Percentiles rank a stretch among this genome's conserved stretches.
Evolutionary conservation across 2,329 filamentous ascomycete species (phyloP).

Genomic region (Phyllosticta citrichinensis): DNA sequence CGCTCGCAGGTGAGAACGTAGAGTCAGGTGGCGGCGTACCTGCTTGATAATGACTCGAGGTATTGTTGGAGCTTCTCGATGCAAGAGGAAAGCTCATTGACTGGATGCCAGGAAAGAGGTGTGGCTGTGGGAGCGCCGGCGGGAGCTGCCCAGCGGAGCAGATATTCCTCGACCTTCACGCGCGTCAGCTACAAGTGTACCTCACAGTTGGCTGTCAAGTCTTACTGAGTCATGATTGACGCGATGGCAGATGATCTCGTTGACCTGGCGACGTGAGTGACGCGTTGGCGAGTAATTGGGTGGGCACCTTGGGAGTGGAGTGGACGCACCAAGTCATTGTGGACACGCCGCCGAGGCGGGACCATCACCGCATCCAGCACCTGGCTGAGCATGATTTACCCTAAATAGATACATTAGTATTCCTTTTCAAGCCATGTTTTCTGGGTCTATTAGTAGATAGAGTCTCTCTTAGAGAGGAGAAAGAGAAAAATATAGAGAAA

Average conservation of each 20-base stretch:
- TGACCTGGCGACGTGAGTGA: background rate
- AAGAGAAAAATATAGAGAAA: background rate
- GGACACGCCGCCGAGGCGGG: too few relatives aligned
- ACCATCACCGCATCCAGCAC: background rate
- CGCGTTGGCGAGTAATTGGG: background rate
- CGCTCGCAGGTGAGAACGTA: too few relatives aligned
- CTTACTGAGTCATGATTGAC: background rate
- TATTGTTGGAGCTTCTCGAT: slow-evolving; percentile 35
- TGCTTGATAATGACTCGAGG: slow-evolving; percentile 19
- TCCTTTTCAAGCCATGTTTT: too few relatives aligned
- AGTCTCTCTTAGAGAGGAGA: background rate
- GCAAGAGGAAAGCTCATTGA: slow-evolving; percentile 29
- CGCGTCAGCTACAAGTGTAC: background rate
- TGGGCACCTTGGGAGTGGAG: background rate
- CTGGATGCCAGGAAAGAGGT: slow-evolving; percentile 34
- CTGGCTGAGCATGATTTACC: background rate
- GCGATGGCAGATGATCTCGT: slow-evolving; percentile 2
- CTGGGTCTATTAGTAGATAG: background rate
- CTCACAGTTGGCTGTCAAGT: background rate
- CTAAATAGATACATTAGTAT: background rate
- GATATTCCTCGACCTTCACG: slow-evolving; percentile 1
- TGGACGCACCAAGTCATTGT: background rate
- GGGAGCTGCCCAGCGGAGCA: background rate
- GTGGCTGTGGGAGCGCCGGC: slow-evolving; percentile 10
- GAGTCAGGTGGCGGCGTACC: slow-evolving; percentile 4